phyloP scores from a whole-genome alignment of 441 rosid genomes.

The Gossypium schwendimanii region DNA sequence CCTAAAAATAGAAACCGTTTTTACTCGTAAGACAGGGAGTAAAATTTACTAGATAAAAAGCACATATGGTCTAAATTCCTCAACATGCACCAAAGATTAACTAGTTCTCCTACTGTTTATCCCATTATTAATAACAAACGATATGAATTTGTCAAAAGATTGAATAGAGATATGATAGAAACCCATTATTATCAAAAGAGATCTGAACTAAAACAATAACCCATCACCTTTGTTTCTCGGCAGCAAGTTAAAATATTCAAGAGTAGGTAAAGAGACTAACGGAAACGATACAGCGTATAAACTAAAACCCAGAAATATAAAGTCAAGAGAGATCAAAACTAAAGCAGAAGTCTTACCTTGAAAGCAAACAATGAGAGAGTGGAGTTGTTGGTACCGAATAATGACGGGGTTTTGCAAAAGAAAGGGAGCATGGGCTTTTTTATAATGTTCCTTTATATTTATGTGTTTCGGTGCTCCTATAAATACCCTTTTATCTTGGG shows the following conservation, averaged over 20 bases:
- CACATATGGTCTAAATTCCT: background rate
- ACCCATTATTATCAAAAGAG: background rate
- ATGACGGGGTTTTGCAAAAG: background rate
- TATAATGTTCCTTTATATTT: background rate
- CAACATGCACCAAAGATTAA: background rate
- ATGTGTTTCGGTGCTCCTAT: background rate
- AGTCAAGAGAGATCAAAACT: background rate
- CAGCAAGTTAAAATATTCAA: background rate
- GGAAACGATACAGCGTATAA: background rate
- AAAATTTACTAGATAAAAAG: background rate
- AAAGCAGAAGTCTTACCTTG: slow-evolving; percentile 9
- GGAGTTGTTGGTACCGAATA: background rate
- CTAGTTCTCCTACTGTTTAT: background rate
- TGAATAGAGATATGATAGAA: background rate
- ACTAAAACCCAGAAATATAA: background rate
- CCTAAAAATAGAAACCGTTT: background rate
- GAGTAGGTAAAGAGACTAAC: background rate
- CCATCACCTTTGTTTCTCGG: background rate
- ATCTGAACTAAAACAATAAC: background rate
- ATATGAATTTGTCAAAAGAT: background rate
- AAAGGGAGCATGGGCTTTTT: background rate
- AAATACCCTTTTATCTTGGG: background rate
- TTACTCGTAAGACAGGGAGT: background rate
- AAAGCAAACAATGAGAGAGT: background rate
- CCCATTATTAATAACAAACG: background rate